A percentile compares a stretch with the other conserved stretches of the same genome.
Evolutionary conservation across 805 yeast genomes (phyloP).

Genomic region (Myxozyma kluyveri): DNA sequence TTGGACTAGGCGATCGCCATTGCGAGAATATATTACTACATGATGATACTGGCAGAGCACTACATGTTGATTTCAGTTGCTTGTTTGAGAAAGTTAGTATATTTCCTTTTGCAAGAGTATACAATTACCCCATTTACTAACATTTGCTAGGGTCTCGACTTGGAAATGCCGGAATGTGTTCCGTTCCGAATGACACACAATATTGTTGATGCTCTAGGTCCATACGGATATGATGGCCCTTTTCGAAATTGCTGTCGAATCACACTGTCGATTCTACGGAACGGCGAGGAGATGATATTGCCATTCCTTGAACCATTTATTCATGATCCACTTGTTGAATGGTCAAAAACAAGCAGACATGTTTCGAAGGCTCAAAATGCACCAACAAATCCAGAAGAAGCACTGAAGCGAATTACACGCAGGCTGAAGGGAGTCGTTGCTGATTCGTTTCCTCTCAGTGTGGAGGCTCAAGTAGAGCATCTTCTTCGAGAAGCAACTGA

Average conservation of each 20-base stretch:
- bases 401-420: slow-evolving; percentile 17
- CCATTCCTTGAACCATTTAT: slow-evolving; percentile 88
- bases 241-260: slow-evolving; percentile 85
- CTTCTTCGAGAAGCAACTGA: slow-evolving; percentile 80
- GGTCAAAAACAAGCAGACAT: slow-evolving; percentile 42
- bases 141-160: slow-evolving; percentile 70
- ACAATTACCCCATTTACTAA: slow-evolving; percentile 74
- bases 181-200: slow-evolving; percentile 91
- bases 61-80: slow-evolving; percentile 97
- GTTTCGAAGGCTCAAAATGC: slow-evolving; percentile 2
- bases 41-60: slow-evolving; percentile 68
- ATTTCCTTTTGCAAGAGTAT: slow-evolving; percentile 1
- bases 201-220: slow-evolving; percentile 84
- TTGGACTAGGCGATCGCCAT: slow-evolving; percentile 96
- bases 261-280: slow-evolving; percentile 66
- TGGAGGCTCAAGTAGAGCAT: slow-evolving; percentile 88
- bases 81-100: slow-evolving; percentile 69
- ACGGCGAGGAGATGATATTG: slow-evolving; percentile 79
- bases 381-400: slow-evolving; percentile 24
- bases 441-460: slow-evolving; percentile 74
- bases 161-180: slow-evolving; percentile 85
- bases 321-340: slow-evolving; percentile 87
- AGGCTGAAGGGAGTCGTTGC: slow-evolving; percentile 16
- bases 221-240: slow-evolving; percentile 84
- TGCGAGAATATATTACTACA: slow-evolving; percentile 83